Evolutionary conservation across 345 rosid species (phyloP).

Genomic region (Hibiscus tridactylites): DNA sequence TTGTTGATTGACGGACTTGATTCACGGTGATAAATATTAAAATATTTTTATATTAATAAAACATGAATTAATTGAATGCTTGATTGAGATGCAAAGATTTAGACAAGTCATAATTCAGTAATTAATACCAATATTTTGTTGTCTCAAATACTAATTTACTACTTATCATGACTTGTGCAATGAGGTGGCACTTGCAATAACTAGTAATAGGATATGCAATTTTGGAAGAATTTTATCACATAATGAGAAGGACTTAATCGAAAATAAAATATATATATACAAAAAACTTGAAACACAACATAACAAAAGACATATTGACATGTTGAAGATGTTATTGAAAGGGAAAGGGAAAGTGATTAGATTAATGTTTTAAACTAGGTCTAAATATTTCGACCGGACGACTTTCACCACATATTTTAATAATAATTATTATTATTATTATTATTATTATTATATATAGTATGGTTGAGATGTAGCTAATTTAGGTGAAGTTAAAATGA

Average conservation of each 20-base stretch:
- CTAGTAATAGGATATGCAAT: neutral
- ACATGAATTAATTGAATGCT: no score
- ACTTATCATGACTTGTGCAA: neutral
- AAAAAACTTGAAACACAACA: neutral
- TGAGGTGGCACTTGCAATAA: neutral
- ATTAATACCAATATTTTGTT: no score
- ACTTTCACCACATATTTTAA: neutral
- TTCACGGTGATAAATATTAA: no score
- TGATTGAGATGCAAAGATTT: no score
- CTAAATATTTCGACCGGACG: neutral
- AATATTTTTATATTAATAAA: no score
- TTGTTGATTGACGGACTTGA: no score
- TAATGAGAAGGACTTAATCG: no score
- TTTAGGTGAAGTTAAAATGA: conserved; percentile 17
- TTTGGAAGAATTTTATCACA: neutral
- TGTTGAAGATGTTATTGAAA: neutral
- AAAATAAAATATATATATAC: no score
- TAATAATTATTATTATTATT: no score
- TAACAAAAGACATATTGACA: conserved; percentile 7
- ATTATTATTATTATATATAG: no score
- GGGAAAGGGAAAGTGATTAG: neutral
- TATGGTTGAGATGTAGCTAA: neutral
- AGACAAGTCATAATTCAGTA: no score
- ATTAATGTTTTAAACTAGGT: neutral
- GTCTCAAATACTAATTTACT: no score